Percentiles rank a stretch among this genome's conserved stretches.
phyloP scores from a whole-genome alignment of 768 basidiomycete genomes.

The Xerocomellus dryophilus region DNA sequence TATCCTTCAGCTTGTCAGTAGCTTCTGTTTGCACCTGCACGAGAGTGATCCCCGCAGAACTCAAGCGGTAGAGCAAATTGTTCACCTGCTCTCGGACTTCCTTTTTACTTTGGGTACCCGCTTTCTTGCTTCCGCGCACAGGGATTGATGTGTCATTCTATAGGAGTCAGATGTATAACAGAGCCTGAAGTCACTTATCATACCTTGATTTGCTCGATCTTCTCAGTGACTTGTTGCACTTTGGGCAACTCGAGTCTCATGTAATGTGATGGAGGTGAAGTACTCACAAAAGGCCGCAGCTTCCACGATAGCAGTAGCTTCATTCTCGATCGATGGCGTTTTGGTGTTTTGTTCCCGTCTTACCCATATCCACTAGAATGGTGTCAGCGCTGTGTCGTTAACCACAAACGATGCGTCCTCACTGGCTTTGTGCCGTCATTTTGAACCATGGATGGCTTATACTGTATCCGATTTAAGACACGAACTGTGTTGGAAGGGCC shows the following conservation, averaged over 20 bases:
- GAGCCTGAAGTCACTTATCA: background rate
- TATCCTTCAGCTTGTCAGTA: conserved; percentile 53
- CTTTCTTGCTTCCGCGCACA: conserved; percentile 64
- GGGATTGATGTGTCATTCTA: conserved; percentile 69
- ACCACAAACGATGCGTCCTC: conserved; percentile 19
- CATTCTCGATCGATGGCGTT: conserved; percentile 6
- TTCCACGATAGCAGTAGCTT: conserved; percentile 41
- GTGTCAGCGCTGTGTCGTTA: background rate
- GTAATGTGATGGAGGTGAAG: background rate
- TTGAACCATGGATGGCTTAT: conserved; percentile 74
- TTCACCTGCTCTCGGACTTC: conserved; percentile 65
- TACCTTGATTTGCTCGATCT: conserved; percentile 62
- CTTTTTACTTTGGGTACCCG: conserved; percentile 70
- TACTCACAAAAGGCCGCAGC: conserved; percentile 43
- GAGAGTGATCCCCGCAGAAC: background rate
- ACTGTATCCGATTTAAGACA: conserved; percentile 38
- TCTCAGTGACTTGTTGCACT: conserved; percentile 60
- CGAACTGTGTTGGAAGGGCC: background rate
- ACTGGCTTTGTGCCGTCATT: conserved; percentile 77
- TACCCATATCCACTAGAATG: conserved; percentile 67
- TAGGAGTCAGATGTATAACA: background rate
- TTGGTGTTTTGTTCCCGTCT: conserved; percentile 12
- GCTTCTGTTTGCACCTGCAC: conserved; percentile 59
- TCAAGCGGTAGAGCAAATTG: background rate
- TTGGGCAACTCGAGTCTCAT: background rate